Conservation (phyloP, 129 eudicot genomes). For the Glebionis coronaria region DNA sequence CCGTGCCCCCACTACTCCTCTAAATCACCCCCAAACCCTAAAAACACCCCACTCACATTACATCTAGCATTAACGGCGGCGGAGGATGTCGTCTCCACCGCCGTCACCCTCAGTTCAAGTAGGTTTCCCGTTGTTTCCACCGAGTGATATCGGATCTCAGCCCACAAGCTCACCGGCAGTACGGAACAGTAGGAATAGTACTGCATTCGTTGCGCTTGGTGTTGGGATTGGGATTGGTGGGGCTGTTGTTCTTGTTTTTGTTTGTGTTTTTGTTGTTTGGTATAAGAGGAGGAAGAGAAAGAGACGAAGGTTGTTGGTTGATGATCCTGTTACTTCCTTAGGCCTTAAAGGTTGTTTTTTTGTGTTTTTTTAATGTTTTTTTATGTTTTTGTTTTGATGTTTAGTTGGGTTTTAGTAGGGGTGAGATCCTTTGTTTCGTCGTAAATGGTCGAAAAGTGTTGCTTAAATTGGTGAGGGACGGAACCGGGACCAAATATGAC, state of each 20-base stretch:
- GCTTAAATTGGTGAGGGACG: too few species aligned
- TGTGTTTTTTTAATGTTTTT: background rate
- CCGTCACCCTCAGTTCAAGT: conserved; percentile 31
- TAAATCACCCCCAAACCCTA: too few species aligned
- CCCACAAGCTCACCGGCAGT: conserved; percentile 29
- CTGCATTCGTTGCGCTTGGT: conserved; percentile 55
- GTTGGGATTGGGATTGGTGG: conserved; percentile 85
- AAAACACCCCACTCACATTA: too few species aligned
- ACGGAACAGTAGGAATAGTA: conserved; percentile 17
- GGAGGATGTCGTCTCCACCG: conserved; percentile 28
- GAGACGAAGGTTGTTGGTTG: conserved; percentile 24
- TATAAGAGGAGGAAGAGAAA: conserved; percentile 47
- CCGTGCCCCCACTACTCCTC: too few species aligned
- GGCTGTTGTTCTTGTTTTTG: conserved; percentile 52
- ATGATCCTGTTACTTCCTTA: conserved; percentile 17
- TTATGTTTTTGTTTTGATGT: conserved; percentile 1
- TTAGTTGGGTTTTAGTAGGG: background rate
- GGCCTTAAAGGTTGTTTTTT: conserved; percentile 34
- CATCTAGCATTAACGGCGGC: too few species aligned
- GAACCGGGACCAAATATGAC: too few species aligned
- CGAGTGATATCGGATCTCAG: conserved; percentile 16
- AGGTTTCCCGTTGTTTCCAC: conserved; percentile 31
- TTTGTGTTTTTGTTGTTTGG: conserved; percentile 51
- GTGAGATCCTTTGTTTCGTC: background rate
- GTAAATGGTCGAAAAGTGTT: too few species aligned